Base-by-base conservation (phyloP, 2,329 filamentous ascomycete genomes). In the Zopfia rhizophila region DNA sequence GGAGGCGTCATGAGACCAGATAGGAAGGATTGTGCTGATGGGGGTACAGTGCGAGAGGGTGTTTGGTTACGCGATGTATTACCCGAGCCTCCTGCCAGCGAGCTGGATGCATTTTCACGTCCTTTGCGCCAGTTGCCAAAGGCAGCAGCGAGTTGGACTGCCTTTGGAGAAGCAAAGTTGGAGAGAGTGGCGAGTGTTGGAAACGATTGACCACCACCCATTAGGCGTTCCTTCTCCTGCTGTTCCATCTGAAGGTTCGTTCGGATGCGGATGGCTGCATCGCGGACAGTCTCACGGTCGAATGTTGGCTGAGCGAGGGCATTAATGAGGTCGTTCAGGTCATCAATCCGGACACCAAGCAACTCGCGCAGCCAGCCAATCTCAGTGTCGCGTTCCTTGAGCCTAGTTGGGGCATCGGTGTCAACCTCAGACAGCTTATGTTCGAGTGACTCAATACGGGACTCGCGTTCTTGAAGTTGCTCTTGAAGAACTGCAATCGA, bases 161-260 rank as follows among this genome's bases (percentile, higher is more conserved):
- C 88, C 22, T 91, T 86, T 3, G 92, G 93, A 2, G 90, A 89
- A 8, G 90, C 87, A 53, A 92, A 85, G 55, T 84, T 85, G 33
- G 92, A 86, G 22, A 90, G 83, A 33, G 88, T 87, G 1, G 90
- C 88, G 29, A 96, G 82, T 28, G 89, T 90, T 4, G 90, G 89
- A 58, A 94, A 78, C 41, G 79, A 83, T 48, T 76, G 71, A 14
- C 79, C 74, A 50, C 85, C 88, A 11, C 88, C 86, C 74, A 90
- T 82, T 1, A 90, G 87, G 48, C 94, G 84, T 71, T 97, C 93
- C 38, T 91, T 90, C 73, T 97, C 92, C 69, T 96, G 91, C 68
- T 95, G 90, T 72, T 99, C 93, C 94, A 99, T 99, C 69, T 97
- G 91, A 24, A 99, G 79, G 64, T 96, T 97, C 11, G 94, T 90